Evolutionary conservation across 148 eudicot species (phyloP), one percentile per base, ranked within the genome.

Genomic region (Suaeda aralocaspica): DNA sequence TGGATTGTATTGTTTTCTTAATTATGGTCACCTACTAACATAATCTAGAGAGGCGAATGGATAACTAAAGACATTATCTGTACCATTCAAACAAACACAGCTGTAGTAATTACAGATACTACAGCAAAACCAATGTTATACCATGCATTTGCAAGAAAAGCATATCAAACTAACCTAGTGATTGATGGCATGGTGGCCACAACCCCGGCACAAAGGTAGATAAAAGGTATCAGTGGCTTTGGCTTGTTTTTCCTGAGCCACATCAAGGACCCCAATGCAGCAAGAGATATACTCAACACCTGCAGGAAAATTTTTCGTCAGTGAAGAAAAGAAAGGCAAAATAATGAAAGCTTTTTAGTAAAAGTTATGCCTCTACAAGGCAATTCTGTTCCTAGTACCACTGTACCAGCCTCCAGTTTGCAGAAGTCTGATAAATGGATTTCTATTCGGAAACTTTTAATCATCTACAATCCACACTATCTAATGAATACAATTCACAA

Each of bases 191-290:
- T 94, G 51, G 97, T 94, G 56, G 97, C 89, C 66, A 89, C 84
- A 65, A 94, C 86, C 50, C 89, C 92, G 48, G 98, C 98, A 80
- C 96, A 88, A 67, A 86, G 80, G 75, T 94, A 94, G 78, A 94
- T 87, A 41, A 94, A 71, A 29, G 98, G 97, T 60, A 91, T 84
- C 84, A 94, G 76, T 25, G 92, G 82, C 84, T 83, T 89, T 58
- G 98, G 98, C 73, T 91, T 94, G 82, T 94, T 91, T 76, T 91
- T 94, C 78, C 98, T 78, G 36, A 94, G 96, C 98, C 98, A 94
- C 84, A 94, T 91, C 86, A 94, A 80, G 67, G 98, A 94, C 78
- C 96, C 96, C 86, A 94, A 73, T 42, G 97, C 95, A 70, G 98
- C 96, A 52, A 94, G 91, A 61, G 97, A 90, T 75, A 94, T 78